Conservation (phyloP, 2,329 filamentous ascomycete species). For the Laburnicola sp. region DNA sequence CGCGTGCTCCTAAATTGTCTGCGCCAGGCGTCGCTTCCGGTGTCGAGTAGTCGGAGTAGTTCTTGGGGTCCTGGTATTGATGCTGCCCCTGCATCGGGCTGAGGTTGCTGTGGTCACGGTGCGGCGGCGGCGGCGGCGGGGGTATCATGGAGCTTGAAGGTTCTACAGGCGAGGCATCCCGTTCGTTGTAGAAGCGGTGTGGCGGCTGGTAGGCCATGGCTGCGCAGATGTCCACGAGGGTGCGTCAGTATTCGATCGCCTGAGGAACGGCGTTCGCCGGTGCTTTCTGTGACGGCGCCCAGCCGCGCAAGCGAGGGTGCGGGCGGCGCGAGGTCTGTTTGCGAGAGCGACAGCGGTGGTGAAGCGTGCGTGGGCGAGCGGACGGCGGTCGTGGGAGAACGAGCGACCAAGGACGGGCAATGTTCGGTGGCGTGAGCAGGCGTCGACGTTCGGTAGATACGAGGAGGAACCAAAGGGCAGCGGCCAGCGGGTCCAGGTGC, state of each 20-base stretch:
- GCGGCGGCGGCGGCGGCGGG: slow-evolving; percentile 41
- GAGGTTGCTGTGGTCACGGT: slow-evolving; percentile 32
- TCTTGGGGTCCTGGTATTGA: slow-evolving; percentile 29
- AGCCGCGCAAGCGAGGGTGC: neutral
- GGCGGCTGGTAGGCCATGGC: slow-evolving; percentile 28
- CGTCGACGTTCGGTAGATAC: no score
- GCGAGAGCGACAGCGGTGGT: neutral
- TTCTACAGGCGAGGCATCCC: slow-evolving; percentile 27
- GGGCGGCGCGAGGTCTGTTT: neutral
- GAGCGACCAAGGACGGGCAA: no score
- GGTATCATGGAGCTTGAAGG: slow-evolving; percentile 28
- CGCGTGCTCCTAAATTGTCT: slow-evolving; percentile 67
- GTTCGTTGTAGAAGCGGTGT: slow-evolving; percentile 25
- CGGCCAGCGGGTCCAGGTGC: no score
- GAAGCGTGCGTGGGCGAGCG: no score
- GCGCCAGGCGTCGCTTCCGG: slow-evolving; percentile 60
- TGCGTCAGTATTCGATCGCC: neutral
- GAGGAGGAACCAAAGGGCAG: no score
- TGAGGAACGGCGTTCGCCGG: slow-evolving; percentile 1
- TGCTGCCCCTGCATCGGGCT: slow-evolving; percentile 27
- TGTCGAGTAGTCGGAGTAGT: slow-evolving; percentile 41
- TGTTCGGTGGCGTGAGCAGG: no score
- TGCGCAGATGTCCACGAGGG: neutral
- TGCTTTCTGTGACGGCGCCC: slow-evolving; percentile 1
- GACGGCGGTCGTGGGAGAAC: no score